Percentiles rank a stretch among this genome's conserved stretches.
These are phyloP conservation scores for Phytopythium litorale DNA, from an alignment of 352 stramenopile genomes.

Conservation along the genomic window DNA sequence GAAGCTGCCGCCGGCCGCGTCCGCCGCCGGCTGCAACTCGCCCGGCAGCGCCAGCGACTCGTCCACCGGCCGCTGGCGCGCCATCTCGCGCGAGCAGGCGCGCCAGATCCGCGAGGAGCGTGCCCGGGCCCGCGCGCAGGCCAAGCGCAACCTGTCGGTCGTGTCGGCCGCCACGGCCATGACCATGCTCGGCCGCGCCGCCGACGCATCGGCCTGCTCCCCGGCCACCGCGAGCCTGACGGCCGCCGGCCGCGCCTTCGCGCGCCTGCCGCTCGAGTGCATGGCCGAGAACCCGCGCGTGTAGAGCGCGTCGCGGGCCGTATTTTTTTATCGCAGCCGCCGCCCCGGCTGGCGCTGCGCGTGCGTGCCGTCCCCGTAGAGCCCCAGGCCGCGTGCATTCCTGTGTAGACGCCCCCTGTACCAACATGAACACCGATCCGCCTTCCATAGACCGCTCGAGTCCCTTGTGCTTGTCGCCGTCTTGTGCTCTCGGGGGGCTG, in stretches of 20 bases:
- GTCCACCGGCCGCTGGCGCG: conserved; percentile 14
- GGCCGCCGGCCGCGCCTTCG: conserved; percentile 29
- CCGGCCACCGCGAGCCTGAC: conserved; percentile 19
- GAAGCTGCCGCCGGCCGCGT: conserved; percentile 25
- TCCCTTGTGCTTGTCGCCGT: too few relatives aligned
- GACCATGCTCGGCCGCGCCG: conserved; percentile 13
- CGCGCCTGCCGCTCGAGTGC: conserved; percentile 18
- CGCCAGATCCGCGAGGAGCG: conserved; percentile 30
- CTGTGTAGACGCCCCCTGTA: not conserved
- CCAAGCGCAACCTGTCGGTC: conserved; percentile 21
- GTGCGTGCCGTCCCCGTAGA: not conserved
- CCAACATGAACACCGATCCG: not conserved
- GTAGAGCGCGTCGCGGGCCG: not conserved
- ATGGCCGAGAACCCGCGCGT: conserved; percentile 9
- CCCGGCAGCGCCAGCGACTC: not conserved
- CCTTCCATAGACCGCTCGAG: too few relatives aligned
- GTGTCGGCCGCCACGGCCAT: conserved; percentile 25
- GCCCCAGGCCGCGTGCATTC: not conserved
- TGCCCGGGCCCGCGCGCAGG: conserved; percentile 25
- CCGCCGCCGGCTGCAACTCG: not conserved
- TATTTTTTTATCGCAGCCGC: conserved; percentile 2
- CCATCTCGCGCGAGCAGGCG: conserved; percentile 32
- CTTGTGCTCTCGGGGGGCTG: too few relatives aligned
- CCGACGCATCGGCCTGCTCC: not conserved
- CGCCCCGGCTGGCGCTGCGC: too few relatives aligned